Conservation (phyloP, 164 flowering plant genomes). For the Magnolia officinalis region DNA sequence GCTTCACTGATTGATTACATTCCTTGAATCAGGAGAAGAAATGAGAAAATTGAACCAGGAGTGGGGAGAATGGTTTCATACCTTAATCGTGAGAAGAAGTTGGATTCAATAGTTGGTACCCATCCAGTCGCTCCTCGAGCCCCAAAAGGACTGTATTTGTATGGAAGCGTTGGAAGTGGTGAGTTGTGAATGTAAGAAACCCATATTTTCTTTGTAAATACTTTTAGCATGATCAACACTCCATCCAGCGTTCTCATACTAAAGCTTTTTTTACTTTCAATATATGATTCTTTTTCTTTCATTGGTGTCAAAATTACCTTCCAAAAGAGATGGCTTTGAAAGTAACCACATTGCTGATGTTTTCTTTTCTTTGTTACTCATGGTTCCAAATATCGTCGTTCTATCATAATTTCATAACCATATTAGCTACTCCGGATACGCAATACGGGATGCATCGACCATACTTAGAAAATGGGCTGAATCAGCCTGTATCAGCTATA, state of each 20-base stretch:
- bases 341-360: too few species aligned
- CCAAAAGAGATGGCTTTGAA: too few species aligned
- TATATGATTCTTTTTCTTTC: too few species aligned
- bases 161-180: constrained; percentile 99
- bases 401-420: not conserved
- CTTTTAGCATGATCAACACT: too few species aligned
- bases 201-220: not conserved
- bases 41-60: constrained; percentile 65
- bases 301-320: too few species aligned
- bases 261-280: too few species aligned
- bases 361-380: too few species aligned
- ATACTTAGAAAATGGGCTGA: too few species aligned
- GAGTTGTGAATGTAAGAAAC: constrained; percentile 12
- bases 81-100: constrained; percentile 82
- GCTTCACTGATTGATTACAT: constrained; percentile 4
- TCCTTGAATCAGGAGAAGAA: constrained; percentile 38
- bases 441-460: too few species aligned
- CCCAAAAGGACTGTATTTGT: constrained; percentile 85
- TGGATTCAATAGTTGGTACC: constrained; percentile 70
- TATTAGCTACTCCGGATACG: too few species aligned
- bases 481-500: too few species aligned
- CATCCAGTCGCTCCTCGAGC: constrained; percentile 85
- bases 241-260: too few species aligned
- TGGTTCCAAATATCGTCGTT: not conserved
- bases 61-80: constrained; percentile 97